Evolutionary conservation across 768 basidiomycete genomes (phyloP).

Genomic region (Holtermanniella nyarrowii): DNA sequence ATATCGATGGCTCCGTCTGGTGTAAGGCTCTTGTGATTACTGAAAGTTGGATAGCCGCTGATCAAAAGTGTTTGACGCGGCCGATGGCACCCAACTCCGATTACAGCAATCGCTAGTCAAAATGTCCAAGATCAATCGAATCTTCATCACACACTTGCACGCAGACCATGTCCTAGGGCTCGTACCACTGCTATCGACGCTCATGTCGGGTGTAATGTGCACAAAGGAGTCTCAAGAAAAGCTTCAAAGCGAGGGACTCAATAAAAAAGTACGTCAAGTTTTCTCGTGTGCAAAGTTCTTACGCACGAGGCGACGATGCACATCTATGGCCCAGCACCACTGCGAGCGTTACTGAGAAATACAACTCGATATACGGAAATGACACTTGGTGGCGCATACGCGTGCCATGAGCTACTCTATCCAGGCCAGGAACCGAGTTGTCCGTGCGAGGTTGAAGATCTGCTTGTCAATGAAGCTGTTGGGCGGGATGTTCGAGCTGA

Average conservation of each 20-base stretch:
- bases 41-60: constrained; percentile 1
- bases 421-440: constrained; percentile 9
- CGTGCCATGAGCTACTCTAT: constrained; percentile 34
- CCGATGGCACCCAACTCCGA: constrained; percentile 33
- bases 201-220: constrained; percentile 29
- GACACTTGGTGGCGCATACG: constrained; percentile 27
- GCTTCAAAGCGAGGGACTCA: constrained; percentile 13
- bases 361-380: constrained; percentile 20
- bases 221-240: constrained; percentile 15
- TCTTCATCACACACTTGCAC: constrained; percentile 40
- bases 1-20: constrained; percentile 36
- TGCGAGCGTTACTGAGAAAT: constrained; percentile 29
- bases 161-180: constrained; percentile 36
- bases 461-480: constrained; percentile 34
- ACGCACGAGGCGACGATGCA: constrained; percentile 18
- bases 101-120: constrained; percentile 30
- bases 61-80: constrained; percentile 36
- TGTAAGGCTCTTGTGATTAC: constrained; percentile 17
- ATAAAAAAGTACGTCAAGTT: constrained; percentile 12
- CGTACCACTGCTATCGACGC: constrained; percentile 27
- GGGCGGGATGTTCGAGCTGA: constrained; percentile 28
- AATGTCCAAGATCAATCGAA: constrained; percentile 31
- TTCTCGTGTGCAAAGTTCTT: background rate
- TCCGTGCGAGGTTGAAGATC: constrained; percentile 16
- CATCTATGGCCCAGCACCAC: constrained; percentile 34